Base-by-base conservation (phyloP, 129 eudicot genomes). In the Helianthus tuberosus region DNA sequence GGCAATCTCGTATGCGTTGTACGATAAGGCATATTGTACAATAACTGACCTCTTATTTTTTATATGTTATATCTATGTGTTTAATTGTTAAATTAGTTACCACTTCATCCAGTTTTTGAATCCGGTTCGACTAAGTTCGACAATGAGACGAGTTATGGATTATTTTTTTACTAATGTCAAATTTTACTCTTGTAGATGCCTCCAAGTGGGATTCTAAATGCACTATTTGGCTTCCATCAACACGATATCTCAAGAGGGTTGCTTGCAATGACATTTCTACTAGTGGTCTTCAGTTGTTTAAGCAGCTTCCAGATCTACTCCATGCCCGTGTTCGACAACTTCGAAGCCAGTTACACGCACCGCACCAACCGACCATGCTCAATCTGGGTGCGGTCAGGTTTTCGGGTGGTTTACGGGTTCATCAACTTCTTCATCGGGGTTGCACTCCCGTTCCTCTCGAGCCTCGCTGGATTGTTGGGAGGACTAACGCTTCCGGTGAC, bases 271-370 rank as follows among this genome's bases (percentile, higher is more conserved):
- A 78, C 97, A 23, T 88, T 88, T 66, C 95, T 91, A 11, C 86
- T 91, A 16, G 97, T 91, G 1, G 97, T 91, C 27, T 88, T 91
- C 82, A 91, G 82, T 82, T 88, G 97, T 80, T 52, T 91, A 69
- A 88, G 97, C 82, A 88, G 94, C 73, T 91, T 88, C 84, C 97
- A 91, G 43, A 91, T 91, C 59, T 91, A 91, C 84, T 88, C 97
- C 5, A 91, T 91, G 97, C 97, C 97, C 0, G 91, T 89, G 11
- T 91, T 91, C 14, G 97, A 91, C 85, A 91, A 91, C 64, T 88
- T 91, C 14, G 97, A 91, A 81, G 94, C 95, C 4, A 79, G 95
- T 51, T 91, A 91, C 82, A 88, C 91, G 29, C 85, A 91, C 87
- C 84, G 91, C 5, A 91, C 91, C 0, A 90, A 90, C 71, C 86